phyloP scores from a whole-genome alignment of 371 early-diverging fungal species.

The Blakeslea trispora region DNA sequence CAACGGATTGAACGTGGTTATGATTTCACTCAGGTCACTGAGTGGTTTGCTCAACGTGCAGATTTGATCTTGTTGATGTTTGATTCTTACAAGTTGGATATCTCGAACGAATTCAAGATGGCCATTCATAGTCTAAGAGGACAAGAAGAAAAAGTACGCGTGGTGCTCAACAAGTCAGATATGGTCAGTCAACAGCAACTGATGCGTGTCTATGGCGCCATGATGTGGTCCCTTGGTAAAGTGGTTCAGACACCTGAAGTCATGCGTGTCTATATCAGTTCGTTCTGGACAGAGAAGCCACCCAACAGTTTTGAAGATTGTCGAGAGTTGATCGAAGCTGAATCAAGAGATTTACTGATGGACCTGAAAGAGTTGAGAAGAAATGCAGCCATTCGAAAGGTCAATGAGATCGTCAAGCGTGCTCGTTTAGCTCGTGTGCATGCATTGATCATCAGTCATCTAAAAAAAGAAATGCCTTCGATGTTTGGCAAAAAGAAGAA shows the following conservation, averaged over 20 bases:
- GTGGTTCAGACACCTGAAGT: slow-evolving; percentile 89
- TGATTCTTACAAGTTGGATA: slow-evolving; percentile 89
- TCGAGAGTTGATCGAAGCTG: slow-evolving; percentile 69
- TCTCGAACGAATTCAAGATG: slow-evolving; percentile 85
- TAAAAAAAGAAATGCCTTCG: slow-evolving; percentile 79
- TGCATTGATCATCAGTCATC: slow-evolving; percentile 77
- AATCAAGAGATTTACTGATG: slow-evolving; percentile 75
- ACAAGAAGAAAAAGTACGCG: slow-evolving; percentile 84
- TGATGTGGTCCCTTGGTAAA: slow-evolving; percentile 94
- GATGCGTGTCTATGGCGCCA: slow-evolving; percentile 88
- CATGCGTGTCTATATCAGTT: slow-evolving; percentile 80
- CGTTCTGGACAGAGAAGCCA: slow-evolving; percentile 80
- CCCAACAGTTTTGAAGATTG: slow-evolving; percentile 74
- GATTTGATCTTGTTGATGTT: slow-evolving; percentile 85
- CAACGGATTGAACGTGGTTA: slow-evolving; percentile 80
- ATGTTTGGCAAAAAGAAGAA: slow-evolving; percentile 81
- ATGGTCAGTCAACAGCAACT: slow-evolving; percentile 85
- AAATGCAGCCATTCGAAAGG: slow-evolving; percentile 80
- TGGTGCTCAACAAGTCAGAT: slow-evolving; percentile 88
- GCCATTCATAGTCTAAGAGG: slow-evolving; percentile 77
- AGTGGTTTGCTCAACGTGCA: slow-evolving; percentile 87
- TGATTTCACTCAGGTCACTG: slow-evolving; percentile 77
- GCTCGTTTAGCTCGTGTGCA: slow-evolving; percentile 75
- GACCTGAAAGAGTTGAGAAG: slow-evolving; percentile 75
- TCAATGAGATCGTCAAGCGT: slow-evolving; percentile 90